These are phyloP conservation scores for Trypanosoma congolense DNA, from an alignment of 208 protist species.

Conservation along the genomic window DNA sequence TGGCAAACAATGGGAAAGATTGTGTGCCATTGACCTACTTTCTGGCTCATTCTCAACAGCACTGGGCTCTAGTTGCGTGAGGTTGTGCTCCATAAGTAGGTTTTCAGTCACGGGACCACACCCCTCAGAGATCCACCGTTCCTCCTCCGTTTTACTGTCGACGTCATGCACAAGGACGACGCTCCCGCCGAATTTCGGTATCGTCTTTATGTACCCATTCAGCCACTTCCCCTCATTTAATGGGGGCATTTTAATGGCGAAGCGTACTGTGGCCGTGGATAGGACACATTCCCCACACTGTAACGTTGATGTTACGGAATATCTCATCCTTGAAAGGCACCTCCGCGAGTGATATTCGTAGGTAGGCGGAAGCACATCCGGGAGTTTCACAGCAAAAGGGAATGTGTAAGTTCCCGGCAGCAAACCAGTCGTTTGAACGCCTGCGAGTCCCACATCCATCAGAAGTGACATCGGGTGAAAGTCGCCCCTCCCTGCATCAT, in stretches of 20 bases:
- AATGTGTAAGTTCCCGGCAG: constrained; percentile 62
- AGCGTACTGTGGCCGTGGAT: constrained; percentile 15
- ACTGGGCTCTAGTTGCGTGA: background rate
- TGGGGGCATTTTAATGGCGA: constrained; percentile 39
- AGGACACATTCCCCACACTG: constrained; percentile 23
- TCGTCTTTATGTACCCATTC: constrained; percentile 25
- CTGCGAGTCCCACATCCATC: background rate
- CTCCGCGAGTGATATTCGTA: constrained; percentile 21
- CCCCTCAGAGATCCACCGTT: background rate
- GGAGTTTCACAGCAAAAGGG: constrained; percentile 51
- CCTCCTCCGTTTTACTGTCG: background rate
- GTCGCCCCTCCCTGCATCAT: constrained; percentile 7
- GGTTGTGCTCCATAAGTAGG: background rate
- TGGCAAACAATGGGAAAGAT: too few relatives aligned
- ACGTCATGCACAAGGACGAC: background rate
- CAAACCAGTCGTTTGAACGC: constrained; percentile 18
- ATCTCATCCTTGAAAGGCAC: constrained; percentile 30
- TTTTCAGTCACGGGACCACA: background rate
- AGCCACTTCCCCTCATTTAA: constrained; percentile 57
- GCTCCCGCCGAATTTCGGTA: background rate
- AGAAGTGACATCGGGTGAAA: background rate
- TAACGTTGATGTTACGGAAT: constrained; percentile 38
- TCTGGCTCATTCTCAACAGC: background rate
- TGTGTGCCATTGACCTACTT: too few relatives aligned
- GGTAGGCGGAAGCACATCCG: constrained; percentile 44